A percentile compares a stretch with the other conserved stretches of the same genome.
Evolutionary conservation across 164 flowering plant species (phyloP).

Genomic region (Liriodendron chinense): DNA sequence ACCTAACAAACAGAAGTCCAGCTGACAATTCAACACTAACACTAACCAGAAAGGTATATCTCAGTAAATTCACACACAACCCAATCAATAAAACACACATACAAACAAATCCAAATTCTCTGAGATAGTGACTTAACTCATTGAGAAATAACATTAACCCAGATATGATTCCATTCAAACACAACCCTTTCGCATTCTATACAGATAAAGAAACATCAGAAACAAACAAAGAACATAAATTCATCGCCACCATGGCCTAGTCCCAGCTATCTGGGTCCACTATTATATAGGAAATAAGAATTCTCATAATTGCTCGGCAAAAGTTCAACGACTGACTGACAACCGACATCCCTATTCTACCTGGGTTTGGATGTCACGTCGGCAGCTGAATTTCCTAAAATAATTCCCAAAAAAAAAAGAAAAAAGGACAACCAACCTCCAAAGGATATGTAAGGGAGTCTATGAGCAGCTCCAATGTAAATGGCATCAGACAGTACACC

Average conservation of each 20-base stretch:
- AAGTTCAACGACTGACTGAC: neutral
- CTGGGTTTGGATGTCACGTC: too few relatives aligned
- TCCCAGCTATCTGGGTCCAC: too few relatives aligned
- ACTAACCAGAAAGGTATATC: too few relatives aligned
- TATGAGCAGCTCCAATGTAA: conserved; percentile 69
- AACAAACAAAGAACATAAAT: neutral
- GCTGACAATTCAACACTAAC: too few relatives aligned
- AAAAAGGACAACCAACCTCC: conserved; percentile 58
- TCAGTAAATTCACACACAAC: too few relatives aligned
- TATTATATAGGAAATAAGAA: neutral
- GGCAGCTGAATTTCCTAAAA: too few relatives aligned
- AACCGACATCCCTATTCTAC: too few relatives aligned
- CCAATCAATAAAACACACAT: too few relatives aligned
- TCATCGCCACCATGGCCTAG: too few relatives aligned
- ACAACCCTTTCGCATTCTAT: neutral
- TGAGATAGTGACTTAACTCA: neutral
- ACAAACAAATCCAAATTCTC: neutral
- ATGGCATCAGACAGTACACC: conserved; percentile 87
- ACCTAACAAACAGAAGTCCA: too few relatives aligned
- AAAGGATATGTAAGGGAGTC: conserved; percentile 80
- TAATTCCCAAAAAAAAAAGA: too few relatives aligned
- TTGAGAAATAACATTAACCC: neutral
- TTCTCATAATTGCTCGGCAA: neutral
- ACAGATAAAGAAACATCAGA: neutral
- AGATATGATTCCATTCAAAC: neutral